Base-by-base conservation (phyloP, 1,284 basidiomycete genomes). In the Pholiota adiposa region DNA sequence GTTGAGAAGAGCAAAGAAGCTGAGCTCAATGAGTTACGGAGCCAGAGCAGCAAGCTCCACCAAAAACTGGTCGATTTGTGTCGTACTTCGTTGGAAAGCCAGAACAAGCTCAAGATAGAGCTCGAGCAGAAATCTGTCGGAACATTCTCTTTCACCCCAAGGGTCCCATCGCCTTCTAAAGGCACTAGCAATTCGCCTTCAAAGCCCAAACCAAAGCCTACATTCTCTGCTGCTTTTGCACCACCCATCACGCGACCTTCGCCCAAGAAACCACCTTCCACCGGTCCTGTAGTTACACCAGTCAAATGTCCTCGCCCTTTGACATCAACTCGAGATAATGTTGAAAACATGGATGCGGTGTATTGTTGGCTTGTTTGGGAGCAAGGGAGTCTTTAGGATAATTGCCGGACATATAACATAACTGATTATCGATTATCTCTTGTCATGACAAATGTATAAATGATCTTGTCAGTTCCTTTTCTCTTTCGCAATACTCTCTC, bases 1-100 rank as follows among this genome's bases (percentile, higher is more conserved):
- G 92, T 88, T 1, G 93, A 95, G 73, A 90, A 90, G 73, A 92
- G 92, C 75, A 93, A 90, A 70, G 95, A 97, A 66, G 83, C 88
- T 46, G 96, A 98, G 73, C 84, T 97, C 18, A 73, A 77, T 1
- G 81, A 86, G 27, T 78, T 98, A 9, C 89, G 96, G n/a, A 73
- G 74, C 9, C 89, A 95, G 69, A 84, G 86, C 34, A 70, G 74
- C 34, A 78, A 79, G 46, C 73, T 92, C 38, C 87, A 89, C 51
- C 74, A 81, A 18, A 87, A 91, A 44, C 77, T 91, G 18, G 78
- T 79, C 29, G 84, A 87, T 21, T 79, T 82, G 29, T 87, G 87
- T 27, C 79, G 79, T 56, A 70, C 76, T 14, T 79, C 87, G 2
- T 70, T 86, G 25, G 89, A 92, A 59, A 77, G 73, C 9, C 88